Conservation (phyloP, 2,329 filamentous ascomycete species). For the Waltergamsia citrina region DNA sequence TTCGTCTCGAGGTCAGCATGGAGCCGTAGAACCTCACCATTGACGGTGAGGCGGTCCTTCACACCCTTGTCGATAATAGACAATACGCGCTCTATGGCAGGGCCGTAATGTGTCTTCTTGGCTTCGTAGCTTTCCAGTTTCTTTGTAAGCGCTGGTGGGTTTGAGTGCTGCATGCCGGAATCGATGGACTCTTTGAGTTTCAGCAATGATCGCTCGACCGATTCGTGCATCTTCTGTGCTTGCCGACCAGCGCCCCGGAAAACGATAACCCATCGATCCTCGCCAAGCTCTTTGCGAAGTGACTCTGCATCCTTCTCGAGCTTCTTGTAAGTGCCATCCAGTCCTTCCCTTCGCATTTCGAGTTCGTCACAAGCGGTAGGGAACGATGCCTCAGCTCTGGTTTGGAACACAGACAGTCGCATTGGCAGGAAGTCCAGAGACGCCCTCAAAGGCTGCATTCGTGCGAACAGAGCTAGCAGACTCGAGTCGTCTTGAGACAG, state of each 20-base stretch:
- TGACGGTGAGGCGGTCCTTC: constrained; percentile 88
- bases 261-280: constrained; percentile 92
- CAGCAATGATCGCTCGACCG: constrained; percentile 74
- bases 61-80: constrained; percentile 94
- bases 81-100: constrained; percentile 83
- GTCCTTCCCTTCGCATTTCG: constrained; percentile 59
- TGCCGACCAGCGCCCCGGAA: constrained; percentile 89
- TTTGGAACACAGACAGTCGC: constrained; percentile 79
- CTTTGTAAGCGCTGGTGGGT: constrained; percentile 60
- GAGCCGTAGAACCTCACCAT: constrained; percentile 84
- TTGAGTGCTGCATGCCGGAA: constrained; percentile 62
- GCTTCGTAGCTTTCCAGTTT: constrained; percentile 90
- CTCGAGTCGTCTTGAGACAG: constrained; percentile 74
- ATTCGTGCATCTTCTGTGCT: constrained; percentile 94
- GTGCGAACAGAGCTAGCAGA: constrained; percentile 80
- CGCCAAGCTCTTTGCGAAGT: constrained; percentile 79
- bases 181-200: constrained; percentile 79
- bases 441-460: constrained; percentile 88
- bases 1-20: constrained; percentile 78
- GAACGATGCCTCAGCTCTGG: constrained; percentile 67
- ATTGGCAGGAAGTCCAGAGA: constrained; percentile 94
- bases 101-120: constrained; percentile 89
- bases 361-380: constrained; percentile 88
- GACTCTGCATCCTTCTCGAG: constrained; percentile 86
- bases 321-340: constrained; percentile 82